These are phyloP conservation scores for Coprinellus micaceus DNA, from an alignment of 768 basidiomycete species.

Conservation along the genomic window DNA sequence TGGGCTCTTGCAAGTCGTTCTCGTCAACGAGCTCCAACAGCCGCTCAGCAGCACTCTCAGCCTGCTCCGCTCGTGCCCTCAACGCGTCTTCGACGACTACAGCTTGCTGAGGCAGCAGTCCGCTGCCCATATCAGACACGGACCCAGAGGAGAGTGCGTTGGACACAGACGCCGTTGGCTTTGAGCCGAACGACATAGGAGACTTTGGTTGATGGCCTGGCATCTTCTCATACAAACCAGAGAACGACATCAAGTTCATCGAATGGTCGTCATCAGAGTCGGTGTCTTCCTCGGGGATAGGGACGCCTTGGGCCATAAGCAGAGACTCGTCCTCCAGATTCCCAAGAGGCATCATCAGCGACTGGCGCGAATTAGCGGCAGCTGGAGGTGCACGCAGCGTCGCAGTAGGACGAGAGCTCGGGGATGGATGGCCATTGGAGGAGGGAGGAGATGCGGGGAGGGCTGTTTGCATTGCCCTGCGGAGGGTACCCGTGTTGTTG, in stretches of 20 bases:
- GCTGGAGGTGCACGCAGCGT: conserved; percentile 22
- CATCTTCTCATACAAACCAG: conserved; percentile 58
- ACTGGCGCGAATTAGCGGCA: conserved; percentile 39
- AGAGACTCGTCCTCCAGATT: conserved; percentile 55
- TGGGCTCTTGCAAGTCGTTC: conserved; percentile 38
- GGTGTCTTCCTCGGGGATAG: conserved; percentile 69
- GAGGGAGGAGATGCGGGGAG: conserved; percentile 37
- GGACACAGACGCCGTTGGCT: conserved; percentile 45
- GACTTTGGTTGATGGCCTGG: conserved; percentile 46
- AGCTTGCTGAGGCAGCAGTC: conserved; percentile 29
- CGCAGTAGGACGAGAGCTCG: conserved; percentile 20
- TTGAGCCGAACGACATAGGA: conserved; percentile 49
- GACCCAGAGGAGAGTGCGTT: conserved; percentile 63
- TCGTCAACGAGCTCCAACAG: conserved; percentile 81
- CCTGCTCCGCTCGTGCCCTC: conserved; percentile 85
- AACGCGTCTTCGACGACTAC: conserved; percentile 76
- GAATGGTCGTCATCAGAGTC: conserved; percentile 66
- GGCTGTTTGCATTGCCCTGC: conserved; percentile 34
- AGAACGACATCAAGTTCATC: conserved; percentile 67
- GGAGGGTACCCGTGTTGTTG: conserved; percentile 32
- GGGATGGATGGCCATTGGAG: conserved; percentile 27
- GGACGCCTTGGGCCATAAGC: conserved; percentile 66
- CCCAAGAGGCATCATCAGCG: conserved; percentile 36
- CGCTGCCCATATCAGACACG: conserved; percentile 20
- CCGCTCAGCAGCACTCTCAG: conserved; percentile 87